These are phyloP conservation scores for Bipolaris sorokiniana DNA, from an alignment of 2,329 filamentous ascomycete genomes.

Conservation along the genomic window DNA sequence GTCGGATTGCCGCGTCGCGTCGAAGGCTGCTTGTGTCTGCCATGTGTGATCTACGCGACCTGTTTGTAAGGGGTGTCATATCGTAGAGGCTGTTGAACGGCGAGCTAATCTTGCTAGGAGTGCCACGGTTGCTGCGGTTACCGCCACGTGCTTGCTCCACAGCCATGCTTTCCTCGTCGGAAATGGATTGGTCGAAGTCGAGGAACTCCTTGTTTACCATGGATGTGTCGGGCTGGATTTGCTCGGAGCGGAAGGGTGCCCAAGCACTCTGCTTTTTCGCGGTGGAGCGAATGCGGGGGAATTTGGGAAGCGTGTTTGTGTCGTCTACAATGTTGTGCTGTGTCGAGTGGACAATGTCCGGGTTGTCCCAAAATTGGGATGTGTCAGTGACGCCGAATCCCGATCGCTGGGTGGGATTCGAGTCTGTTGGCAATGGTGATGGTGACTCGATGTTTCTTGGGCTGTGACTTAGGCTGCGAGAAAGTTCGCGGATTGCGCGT, in stretches of 20 bases:
- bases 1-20: slow-evolving; percentile 55
- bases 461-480: slow-evolving; percentile 45
- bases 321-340: slow-evolving; percentile 47
- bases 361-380: slow-evolving; percentile 42
- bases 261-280: slow-evolving; percentile 49
- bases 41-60: slow-evolving; percentile 43
- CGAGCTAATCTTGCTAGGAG: slow-evolving; percentile 56
- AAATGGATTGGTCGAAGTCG: slow-evolving; percentile 51
- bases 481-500: slow-evolving; percentile 47
- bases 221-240: slow-evolving; percentile 44
- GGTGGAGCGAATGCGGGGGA: slow-evolving; percentile 46
- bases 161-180: slow-evolving; percentile 57
- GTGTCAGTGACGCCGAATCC: slow-evolving; percentile 32
- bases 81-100: slow-evolving; percentile 58
- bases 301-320: slow-evolving; percentile 42
- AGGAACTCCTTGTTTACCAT: slow-evolving; percentile 49
- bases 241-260: slow-evolving; percentile 45
- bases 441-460: slow-evolving; percentile 39
- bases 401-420: slow-evolving; percentile 45
- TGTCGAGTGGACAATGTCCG: slow-evolving; percentile 49
- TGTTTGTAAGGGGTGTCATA: slow-evolving; percentile 52
- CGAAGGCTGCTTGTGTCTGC: slow-evolving; percentile 48
- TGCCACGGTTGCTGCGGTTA: slow-evolving; percentile 48
- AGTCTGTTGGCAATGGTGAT: slow-evolving; percentile 43
- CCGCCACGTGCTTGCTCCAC: slow-evolving; percentile 64